These are phyloP conservation scores for Asterophora parasitica DNA, from an alignment of 768 basidiomycete species.

Conservation along the genomic window DNA sequence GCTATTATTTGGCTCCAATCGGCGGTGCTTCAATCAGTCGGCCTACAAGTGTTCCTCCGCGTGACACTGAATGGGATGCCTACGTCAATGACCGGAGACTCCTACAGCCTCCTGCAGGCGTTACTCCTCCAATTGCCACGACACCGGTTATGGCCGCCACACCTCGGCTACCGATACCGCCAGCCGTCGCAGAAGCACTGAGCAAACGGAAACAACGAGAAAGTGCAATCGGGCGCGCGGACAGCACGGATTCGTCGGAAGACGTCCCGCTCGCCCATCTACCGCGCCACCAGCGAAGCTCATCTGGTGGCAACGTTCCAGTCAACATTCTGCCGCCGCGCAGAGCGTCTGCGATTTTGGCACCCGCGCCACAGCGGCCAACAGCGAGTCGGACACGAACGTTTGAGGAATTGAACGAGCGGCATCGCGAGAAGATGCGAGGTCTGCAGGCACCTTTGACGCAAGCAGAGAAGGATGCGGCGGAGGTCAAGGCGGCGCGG, in stretches of 20 bases:
- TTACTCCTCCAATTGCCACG: slow-evolving; percentile 75
- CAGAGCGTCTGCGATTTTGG: slow-evolving; percentile 33
- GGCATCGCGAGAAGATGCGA: slow-evolving; percentile 80
- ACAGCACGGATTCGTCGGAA: slow-evolving; percentile 40
- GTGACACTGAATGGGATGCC: slow-evolving; percentile 79
- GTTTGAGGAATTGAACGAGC: slow-evolving; percentile 82
- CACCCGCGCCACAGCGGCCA: slow-evolving; percentile 47
- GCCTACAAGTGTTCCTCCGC: slow-evolving; percentile 70
- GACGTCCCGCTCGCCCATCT: slow-evolving; percentile 42
- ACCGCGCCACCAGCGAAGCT: slow-evolving; percentile 23
- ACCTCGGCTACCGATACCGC: slow-evolving; percentile 52
- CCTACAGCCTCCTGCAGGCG: slow-evolving; percentile 76
- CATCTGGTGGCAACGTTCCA: slow-evolving; percentile 28
- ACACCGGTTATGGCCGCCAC: slow-evolving; percentile 36
- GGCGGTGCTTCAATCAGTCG: slow-evolving; percentile 58
- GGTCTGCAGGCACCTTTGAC: slow-evolving; percentile 82
- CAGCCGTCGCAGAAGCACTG: slow-evolving; percentile 73
- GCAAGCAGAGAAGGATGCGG: slow-evolving; percentile 73
- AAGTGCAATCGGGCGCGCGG: slow-evolving; percentile 50
- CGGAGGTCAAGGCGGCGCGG: slow-evolving; percentile 69
- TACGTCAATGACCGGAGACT: slow-evolving; percentile 85
- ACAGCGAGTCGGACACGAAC: slow-evolving; percentile 57
- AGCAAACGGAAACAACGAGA: slow-evolving; percentile 68
- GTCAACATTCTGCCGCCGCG: slow-evolving; percentile 46
- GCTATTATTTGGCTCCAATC: slow-evolving; percentile 36